Conservation (phyloP, 768 basidiomycete genomes). For the Boletus tylopilopsis region DNA sequence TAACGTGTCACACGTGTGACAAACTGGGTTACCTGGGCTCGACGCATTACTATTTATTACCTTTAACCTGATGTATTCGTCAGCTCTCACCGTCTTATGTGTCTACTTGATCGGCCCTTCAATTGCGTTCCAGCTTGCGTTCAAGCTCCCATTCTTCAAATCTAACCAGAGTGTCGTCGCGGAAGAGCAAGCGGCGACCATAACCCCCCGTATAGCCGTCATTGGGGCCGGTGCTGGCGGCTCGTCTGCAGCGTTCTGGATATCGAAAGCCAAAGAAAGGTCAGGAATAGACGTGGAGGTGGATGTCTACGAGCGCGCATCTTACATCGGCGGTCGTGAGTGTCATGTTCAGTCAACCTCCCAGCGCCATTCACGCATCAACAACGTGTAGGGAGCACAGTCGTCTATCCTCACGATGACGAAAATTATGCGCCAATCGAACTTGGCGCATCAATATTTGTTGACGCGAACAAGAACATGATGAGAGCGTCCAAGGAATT, state of each 20-base stretch:
- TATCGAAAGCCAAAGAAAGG: constrained; percentile 71
- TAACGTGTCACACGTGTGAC: too few relatives aligned
- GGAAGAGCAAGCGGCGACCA: constrained; percentile 18
- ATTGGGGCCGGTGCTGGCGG: constrained; percentile 91
- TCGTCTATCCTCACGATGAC: constrained; percentile 68
- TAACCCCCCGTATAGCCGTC: constrained; percentile 66
- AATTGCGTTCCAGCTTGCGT: constrained; percentile 45
- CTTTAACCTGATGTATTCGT: constrained; percentile 15
- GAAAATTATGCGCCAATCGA: constrained; percentile 61
- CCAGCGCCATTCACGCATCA: constrained; percentile 1
- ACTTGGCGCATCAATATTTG: constrained; percentile 87
- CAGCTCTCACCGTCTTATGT: constrained; percentile 14
- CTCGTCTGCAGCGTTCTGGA: constrained; percentile 80
- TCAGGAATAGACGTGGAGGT: constrained; percentile 68
- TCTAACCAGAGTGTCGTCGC: constrained; percentile 22
- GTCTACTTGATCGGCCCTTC: constrained; percentile 22
- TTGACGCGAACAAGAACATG: constrained; percentile 66
- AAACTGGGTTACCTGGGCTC: too few relatives aligned
- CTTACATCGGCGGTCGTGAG: constrained; percentile 84
- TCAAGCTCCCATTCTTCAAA: constrained; percentile 55
- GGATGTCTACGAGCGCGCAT: constrained; percentile 77
- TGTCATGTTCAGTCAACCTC: constrained; percentile 19
- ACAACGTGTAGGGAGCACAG: constrained; percentile 60
- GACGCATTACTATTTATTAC: too few relatives aligned
- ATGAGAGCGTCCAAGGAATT: constrained; percentile 78